Evolutionary conservation across 2,329 filamentous ascomycete genomes (phyloP).

Genomic region (Aureobasidium zeae): DNA sequence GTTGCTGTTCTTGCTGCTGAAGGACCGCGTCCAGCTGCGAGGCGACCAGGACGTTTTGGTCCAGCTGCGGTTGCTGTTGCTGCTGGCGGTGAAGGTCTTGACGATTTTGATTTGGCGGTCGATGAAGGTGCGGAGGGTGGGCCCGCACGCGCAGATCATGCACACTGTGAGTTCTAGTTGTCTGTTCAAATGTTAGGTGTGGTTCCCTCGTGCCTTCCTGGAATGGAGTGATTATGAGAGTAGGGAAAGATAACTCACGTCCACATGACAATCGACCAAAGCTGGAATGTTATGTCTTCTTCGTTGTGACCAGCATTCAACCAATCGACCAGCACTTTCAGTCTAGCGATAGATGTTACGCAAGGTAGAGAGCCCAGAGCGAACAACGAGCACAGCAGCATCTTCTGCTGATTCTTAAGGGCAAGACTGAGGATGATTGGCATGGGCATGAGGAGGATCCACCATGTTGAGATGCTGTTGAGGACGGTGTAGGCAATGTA

Average conservation of each 20-base stretch:
- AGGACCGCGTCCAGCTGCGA: slow-evolving; percentile 5
- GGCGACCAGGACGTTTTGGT: slow-evolving; percentile 1
- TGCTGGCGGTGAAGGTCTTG: background rate
- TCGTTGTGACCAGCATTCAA: background rate
- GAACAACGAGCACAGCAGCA: slow-evolving; percentile 41
- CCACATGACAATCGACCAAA: slow-evolving; percentile 9
- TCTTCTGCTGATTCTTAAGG: slow-evolving; percentile 45
- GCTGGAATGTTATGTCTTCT: slow-evolving; percentile 2
- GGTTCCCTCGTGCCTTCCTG: too few species aligned
- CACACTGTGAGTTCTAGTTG: slow-evolving; percentile 14
- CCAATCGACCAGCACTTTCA: slow-evolving; percentile 7
- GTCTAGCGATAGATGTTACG: slow-evolving; percentile 5
- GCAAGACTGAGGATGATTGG: slow-evolving; percentile 11
- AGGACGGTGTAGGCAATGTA: slow-evolving; percentile 14
- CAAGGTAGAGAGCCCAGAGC: slow-evolving; percentile 32
- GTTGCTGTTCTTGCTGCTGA: background rate
- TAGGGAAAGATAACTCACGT: background rate
- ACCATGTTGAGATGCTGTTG: slow-evolving; percentile 12
- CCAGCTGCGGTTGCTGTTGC: background rate
- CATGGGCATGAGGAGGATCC: slow-evolving; percentile 11
- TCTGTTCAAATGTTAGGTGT: background rate
- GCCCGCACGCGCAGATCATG: slow-evolving; percentile 13
- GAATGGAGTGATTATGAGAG: background rate
- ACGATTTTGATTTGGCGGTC: slow-evolving; percentile 12
- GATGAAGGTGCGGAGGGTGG: slow-evolving; percentile 11